Conservation (phyloP, 2,329 filamentous ascomycete genomes). For the Ophiosphaerella korrae region DNA sequence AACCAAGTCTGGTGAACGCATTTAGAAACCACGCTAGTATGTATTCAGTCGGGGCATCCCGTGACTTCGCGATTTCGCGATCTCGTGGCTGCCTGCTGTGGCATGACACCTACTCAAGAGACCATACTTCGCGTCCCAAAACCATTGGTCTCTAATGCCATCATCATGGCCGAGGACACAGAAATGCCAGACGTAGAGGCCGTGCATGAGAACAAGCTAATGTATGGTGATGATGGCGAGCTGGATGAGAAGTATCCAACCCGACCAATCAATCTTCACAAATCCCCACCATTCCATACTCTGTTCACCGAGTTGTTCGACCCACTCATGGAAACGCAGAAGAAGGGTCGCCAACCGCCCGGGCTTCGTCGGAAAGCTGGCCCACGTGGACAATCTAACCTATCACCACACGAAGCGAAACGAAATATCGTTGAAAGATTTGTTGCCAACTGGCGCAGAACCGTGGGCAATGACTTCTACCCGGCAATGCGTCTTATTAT, state of each 20-base stretch:
- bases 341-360: constrained; percentile 63
- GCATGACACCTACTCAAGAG: constrained; percentile 3
- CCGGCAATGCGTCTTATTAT: constrained; percentile 90
- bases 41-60: constrained; percentile 2
- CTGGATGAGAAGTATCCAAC: constrained; percentile 69
- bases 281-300: constrained; percentile 81
- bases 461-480: constrained; percentile 92
- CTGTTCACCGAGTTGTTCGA: constrained; percentile 82
- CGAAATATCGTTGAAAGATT: constrained; percentile 84
- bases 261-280: constrained; percentile 78
- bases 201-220: constrained; percentile 53
- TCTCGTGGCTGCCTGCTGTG: constrained; percentile 12
- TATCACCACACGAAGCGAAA: constrained; percentile 77
- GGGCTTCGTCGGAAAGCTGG: constrained; percentile 64
- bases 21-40: constrained; percentile 12
- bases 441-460: constrained; percentile 81
- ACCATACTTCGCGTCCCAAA: background rate
- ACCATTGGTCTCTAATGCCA: constrained; percentile 12
- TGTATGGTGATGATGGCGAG: constrained; percentile 54
- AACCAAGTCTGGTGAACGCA: background rate
- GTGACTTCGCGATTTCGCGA: constrained; percentile 26
- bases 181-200: constrained; percentile 51
- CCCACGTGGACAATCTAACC: constrained; percentile 61
- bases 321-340: constrained; percentile 77
- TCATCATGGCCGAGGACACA: constrained; percentile 36